Evolutionary conservation across 345 rosid genomes (phyloP), one percentile per base, ranked within the genome.

Genomic region (Viola odorata): DNA sequence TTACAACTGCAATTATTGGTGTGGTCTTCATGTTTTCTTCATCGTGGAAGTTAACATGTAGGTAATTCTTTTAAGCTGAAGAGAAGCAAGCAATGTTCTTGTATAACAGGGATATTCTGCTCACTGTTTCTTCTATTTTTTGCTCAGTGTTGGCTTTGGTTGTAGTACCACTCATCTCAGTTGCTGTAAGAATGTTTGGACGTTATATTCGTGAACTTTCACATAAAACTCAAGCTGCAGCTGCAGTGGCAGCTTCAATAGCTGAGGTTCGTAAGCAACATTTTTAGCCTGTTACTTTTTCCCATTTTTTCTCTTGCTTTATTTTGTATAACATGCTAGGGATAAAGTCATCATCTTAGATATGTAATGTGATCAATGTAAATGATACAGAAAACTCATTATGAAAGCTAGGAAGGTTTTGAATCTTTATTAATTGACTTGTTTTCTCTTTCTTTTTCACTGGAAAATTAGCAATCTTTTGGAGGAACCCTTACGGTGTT

Each of bases 161-260:
- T 12, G 90, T 92, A 9, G 95, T 89, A 45, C 98, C 98, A 4
- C 37, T 77, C 55, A 85, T 92, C 49, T 92, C 94, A 3, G 72
- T 89, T 61, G 83, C 88, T 53, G 96, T 84, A 41, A 74, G 82
- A 52, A 82, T 71, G 54, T 85, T 85, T 8, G 97, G 98, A 9
- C 85, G 86, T 37, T 89, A 77, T 76, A 84, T 92, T 59, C 89
- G 92, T 67, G 98, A 92, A 61, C 95, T 89, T 71, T 92, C 97
- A 17, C 91, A 92, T 75, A 70, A 65, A 65, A 92, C 94, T 67
- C 98, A 92, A 85, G 90, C 97, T 61, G 97, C 98, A 51, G 97
- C 98, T 69, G 98, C 98, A 17, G 83, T 76, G 58, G 87, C 98
- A 74, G 88, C 96, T 44, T 89, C 98, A 15, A 89, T 92, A 70